Percentiles rank a stretch among this genome's conserved stretches.
phyloP scores from a whole-genome alignment of 768 basidiomycete species.

The Cystoderma amianthinum region DNA sequence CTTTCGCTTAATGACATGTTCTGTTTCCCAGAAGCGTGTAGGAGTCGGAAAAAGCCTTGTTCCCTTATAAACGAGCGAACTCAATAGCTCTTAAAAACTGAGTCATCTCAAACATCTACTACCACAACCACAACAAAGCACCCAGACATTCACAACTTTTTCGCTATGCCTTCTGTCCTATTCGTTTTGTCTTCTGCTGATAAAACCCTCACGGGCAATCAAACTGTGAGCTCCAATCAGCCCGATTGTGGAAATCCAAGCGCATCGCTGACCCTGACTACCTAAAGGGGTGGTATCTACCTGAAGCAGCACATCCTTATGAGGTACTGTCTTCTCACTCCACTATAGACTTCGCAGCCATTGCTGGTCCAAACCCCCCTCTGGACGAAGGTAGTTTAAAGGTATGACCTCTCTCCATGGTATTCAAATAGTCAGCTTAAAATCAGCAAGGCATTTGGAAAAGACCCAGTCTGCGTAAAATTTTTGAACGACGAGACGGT shows the following conservation, averaged over 20 bases:
- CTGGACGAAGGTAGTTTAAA: slow-evolving; percentile 51
- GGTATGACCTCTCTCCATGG: slow-evolving; percentile 18
- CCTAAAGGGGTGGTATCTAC: slow-evolving; percentile 66
- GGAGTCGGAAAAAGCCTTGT: too few species aligned
- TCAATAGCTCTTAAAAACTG: too few species aligned
- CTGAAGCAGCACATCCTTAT: slow-evolving; percentile 73
- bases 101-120: too few species aligned
- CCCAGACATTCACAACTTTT: too few species aligned
- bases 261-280: slow-evolving; percentile 1
- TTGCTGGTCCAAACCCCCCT: slow-evolving; percentile 63
- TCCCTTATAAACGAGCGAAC: too few species aligned
- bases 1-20: too few species aligned
- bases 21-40: too few species aligned
- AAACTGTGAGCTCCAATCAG: slow-evolving; percentile 36
- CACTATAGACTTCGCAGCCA: slow-evolving; percentile 53
- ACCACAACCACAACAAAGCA: too few species aligned
- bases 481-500: slow-evolving; percentile 56
- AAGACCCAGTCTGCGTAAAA: slow-evolving; percentile 45
- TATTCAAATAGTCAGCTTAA: background rate
- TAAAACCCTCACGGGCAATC: slow-evolving; percentile 42
- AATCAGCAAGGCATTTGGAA: slow-evolving; percentile 33
- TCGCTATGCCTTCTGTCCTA: slow-evolving; percentile 45
- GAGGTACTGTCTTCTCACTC: slow-evolving; percentile 44
- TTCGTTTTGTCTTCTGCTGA: slow-evolving; percentile 71
- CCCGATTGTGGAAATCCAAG: background rate